phyloP scores from a whole-genome alignment of 1,284 basidiomycete species.

The Cerioporus squamosus region DNA sequence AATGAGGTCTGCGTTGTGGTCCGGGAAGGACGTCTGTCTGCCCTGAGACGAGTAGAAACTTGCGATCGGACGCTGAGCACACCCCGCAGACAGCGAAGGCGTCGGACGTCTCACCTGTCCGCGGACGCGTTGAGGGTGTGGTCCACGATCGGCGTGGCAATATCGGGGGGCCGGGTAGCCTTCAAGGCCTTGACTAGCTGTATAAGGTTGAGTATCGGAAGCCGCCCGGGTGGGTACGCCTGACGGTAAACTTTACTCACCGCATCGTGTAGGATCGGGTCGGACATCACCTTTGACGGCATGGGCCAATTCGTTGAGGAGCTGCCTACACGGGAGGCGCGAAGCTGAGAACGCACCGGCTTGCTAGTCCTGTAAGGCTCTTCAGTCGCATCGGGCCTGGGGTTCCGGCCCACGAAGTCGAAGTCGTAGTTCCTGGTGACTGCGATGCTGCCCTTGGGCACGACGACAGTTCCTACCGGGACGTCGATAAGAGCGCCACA shows the following conservation, averaged over 20 bases:
- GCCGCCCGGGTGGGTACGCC: too few species aligned
- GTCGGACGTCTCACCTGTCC: slow-evolving; percentile 58
- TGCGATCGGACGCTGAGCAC: slow-evolving; percentile 29
- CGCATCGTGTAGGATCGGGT: slow-evolving; percentile 26
- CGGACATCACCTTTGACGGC: slow-evolving; percentile 36
- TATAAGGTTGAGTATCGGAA: not conserved
- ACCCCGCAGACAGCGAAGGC: not conserved
- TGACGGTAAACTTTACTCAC: slow-evolving; percentile 16
- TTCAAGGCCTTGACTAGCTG: slow-evolving; percentile 56
- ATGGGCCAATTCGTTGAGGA: not conserved
- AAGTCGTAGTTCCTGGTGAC: slow-evolving; percentile 81
- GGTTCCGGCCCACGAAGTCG: slow-evolving; percentile 49
- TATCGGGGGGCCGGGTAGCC: slow-evolving; percentile 45
- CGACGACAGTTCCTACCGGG: slow-evolving; percentile 74
- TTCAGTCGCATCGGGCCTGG: slow-evolving; percentile 45
- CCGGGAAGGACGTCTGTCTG: slow-evolving; percentile 78
- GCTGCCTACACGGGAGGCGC: slow-evolving; percentile 3
- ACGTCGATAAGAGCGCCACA: slow-evolving; percentile 78
- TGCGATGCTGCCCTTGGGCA: slow-evolving; percentile 70
- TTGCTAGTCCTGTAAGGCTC: slow-evolving; percentile 73
- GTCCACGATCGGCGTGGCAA: slow-evolving; percentile 44
- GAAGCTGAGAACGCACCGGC: slow-evolving; percentile 48
- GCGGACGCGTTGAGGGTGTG: slow-evolving; percentile 72
- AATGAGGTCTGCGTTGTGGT: slow-evolving; percentile 73
- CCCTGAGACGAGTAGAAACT: slow-evolving; percentile 88